Evolutionary conservation across 805 yeast species (phyloP).

Genomic region (Torulaspora indica): DNA sequence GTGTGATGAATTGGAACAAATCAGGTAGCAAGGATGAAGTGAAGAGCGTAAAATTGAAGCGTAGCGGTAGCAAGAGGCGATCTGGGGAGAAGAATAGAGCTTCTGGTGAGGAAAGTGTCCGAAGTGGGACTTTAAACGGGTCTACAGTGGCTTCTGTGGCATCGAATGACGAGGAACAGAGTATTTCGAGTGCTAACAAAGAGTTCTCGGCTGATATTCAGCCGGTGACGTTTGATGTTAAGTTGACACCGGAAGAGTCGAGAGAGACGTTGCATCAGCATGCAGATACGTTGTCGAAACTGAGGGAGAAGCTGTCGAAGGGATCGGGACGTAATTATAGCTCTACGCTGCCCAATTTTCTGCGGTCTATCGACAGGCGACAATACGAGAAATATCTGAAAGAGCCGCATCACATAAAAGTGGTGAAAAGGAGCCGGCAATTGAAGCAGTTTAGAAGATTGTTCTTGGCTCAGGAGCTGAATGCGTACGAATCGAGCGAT

Average conservation of each 20-base stretch:
- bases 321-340: constrained; percentile 6
- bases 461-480: constrained; percentile 63
- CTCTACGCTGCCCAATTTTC: constrained; percentile 10
- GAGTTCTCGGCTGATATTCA: constrained; percentile 26
- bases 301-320: constrained; percentile 18
- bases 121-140: background rate
- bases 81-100: background rate
- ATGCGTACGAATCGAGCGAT: constrained; percentile 20
- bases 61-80: background rate
- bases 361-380: constrained; percentile 34
- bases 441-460: constrained; percentile 47
- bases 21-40: background rate
- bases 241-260: constrained; percentile 8
- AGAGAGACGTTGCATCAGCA: constrained; percentile 1
- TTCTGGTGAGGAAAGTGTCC: background rate
- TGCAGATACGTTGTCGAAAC: constrained; percentile 13
- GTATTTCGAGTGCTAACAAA: background rate
- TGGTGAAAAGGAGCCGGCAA: constrained; percentile 44
- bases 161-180: constrained; percentile 1
- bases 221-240: constrained; percentile 26
- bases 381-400: constrained; percentile 42
- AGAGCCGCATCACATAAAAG: constrained; percentile 53
- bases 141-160: constrained; percentile 1
- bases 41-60: background rate
- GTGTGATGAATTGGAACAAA: constrained; percentile 3